Evolutionary conservation across 352 stramenopile species (phyloP).

Genomic region (Globisporangium nagaii): DNA sequence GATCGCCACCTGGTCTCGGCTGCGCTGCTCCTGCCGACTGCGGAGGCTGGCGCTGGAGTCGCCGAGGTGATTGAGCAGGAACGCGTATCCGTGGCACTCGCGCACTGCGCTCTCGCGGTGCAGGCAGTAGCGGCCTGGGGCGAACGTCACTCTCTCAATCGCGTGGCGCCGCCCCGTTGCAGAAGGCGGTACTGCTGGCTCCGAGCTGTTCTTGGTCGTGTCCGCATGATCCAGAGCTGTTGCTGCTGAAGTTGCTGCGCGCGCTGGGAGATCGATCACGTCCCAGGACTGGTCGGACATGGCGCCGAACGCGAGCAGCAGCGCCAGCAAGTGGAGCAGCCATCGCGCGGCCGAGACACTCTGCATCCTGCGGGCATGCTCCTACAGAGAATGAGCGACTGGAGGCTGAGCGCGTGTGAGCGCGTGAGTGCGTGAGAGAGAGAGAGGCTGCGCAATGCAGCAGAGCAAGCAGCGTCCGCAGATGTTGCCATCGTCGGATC

Average conservation of each 20-base stretch:
- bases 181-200: not conserved
- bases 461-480: too few species aligned
- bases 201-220: conserved; percentile 2
- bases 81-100: conserved; percentile 36
- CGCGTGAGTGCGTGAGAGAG: too few species aligned
- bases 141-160: conserved; percentile 25
- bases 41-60: not conserved
- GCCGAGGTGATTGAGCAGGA: conserved; percentile 29
- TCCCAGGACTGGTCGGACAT: conserved; percentile 27
- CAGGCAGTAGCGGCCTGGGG: conserved; percentile 44
- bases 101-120: conserved; percentile 22
- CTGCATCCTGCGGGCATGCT: conserved; percentile 7
- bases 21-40: too few species aligned
- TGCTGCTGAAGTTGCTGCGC: not conserved
- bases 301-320: conserved; percentile 22
- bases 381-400: not conserved
- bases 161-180: not conserved
- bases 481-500: too few species aligned
- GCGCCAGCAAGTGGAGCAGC: conserved; percentile 20
- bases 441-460: too few species aligned
- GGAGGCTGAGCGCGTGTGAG: too few species aligned
- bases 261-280: conserved; percentile 15
- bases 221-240: too few species aligned
- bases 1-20: not conserved
- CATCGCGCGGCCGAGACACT: conserved; percentile 6